phyloP scores from a whole-genome alignment of 139 green algal genomes.

The Eudorina sp. region DNA sequence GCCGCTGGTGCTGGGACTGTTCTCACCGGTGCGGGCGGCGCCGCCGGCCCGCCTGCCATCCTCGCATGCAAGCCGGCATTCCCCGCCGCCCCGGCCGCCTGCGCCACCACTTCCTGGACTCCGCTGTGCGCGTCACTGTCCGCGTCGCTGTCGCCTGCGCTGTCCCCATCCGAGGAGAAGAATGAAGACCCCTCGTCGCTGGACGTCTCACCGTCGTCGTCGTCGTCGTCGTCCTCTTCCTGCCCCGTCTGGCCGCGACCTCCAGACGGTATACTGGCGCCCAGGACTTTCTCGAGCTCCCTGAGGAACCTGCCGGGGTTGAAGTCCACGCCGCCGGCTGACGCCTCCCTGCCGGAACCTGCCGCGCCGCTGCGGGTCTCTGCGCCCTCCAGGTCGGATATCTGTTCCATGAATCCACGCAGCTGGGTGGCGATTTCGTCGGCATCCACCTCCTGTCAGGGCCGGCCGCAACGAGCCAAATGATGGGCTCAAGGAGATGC shows the following conservation, averaged over 20 bases:
- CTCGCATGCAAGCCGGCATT: too few species aligned
- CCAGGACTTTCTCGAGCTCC: constrained; percentile 46
- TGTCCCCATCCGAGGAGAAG: constrained; percentile 57
- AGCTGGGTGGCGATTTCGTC: constrained; percentile 38
- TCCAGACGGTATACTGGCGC: not conserved
- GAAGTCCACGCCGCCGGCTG: not conserved
- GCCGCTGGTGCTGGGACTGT: too few species aligned
- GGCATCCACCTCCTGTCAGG: constrained; percentile 52
- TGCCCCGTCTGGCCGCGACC: not conserved
- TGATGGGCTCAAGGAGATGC: too few species aligned
- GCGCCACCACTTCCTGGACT: too few species aligned
- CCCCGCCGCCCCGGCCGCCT: not conserved
- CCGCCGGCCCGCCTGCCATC: too few species aligned
- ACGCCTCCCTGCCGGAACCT: not conserved
- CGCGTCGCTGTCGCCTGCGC: constrained; percentile 22
- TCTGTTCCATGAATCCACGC: constrained; percentile 46
- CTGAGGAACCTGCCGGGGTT: constrained; percentile 21
- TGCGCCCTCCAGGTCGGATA: constrained; percentile 51
- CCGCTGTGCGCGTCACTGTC: constrained; percentile 10
- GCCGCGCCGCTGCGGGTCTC: constrained; percentile 3
- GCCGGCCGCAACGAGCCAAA: not conserved
- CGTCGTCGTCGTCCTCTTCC: not conserved
- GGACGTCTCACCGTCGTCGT: not conserved
- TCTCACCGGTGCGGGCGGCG: too few species aligned
- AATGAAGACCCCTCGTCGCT: constrained; percentile 59